A percentile compares a stretch with the other conserved stretches of the same genome.
phyloP scores from a whole-genome alignment of 208 protist genomes.

The Acanthamoeba rhysodes region DNA sequence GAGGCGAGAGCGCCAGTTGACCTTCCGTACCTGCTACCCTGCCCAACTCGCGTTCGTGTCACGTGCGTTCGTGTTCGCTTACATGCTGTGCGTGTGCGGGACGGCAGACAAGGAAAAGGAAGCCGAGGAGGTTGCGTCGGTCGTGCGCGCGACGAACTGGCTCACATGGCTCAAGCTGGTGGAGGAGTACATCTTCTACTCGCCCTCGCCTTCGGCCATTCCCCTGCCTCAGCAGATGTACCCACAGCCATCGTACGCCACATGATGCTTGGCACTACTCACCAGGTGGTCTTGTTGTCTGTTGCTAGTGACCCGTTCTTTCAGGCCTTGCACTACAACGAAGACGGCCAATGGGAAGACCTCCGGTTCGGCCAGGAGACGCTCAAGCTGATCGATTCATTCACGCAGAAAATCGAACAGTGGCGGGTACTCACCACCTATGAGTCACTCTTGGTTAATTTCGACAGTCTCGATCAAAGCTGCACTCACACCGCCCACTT shows the following conservation, averaged over 20 bases:
- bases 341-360: slow-evolving; percentile 64
- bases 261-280: neutral
- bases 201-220: slow-evolving; percentile 1
- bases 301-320: slow-evolving; percentile 54
- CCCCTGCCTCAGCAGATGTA: slow-evolving; percentile 35
- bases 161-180: slow-evolving; percentile 69
- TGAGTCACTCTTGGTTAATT: neutral
- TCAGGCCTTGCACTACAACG: slow-evolving; percentile 64
- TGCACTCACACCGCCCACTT: neutral
- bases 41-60: neutral
- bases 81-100: neutral
- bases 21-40: slow-evolving; percentile 9
- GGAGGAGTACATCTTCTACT: slow-evolving; percentile 68
- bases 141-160: slow-evolving; percentile 22
- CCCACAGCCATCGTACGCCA: no score
- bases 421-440: neutral
- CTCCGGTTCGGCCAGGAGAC: slow-evolving; percentile 70
- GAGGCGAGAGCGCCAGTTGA: slow-evolving; percentile 12
- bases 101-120: slow-evolving; percentile 52
- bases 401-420: slow-evolving; percentile 35
- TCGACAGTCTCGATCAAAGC: neutral
- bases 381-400: slow-evolving; percentile 41
- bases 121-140: slow-evolving; percentile 9
- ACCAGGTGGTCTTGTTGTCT: neutral
- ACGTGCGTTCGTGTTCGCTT: neutral